Evolutionary conservation across 2,329 filamentous ascomycete species (phyloP).

Genomic region (Neocatenulostroma microsporum): DNA sequence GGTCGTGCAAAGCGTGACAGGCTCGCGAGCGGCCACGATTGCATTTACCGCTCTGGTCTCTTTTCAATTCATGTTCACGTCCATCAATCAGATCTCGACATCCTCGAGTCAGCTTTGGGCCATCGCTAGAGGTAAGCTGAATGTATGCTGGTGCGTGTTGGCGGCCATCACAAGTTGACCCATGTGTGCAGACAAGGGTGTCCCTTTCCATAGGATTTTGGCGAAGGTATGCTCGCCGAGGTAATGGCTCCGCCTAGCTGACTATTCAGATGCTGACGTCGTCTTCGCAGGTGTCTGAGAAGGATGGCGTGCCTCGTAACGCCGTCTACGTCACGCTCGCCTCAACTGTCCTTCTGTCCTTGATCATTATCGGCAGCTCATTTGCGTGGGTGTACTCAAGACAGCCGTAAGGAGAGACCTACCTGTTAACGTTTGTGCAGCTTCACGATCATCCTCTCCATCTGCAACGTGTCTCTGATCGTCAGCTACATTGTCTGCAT

Average conservation of each 20-base stretch:
- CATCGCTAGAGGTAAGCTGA: background rate
- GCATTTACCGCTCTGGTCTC: background rate
- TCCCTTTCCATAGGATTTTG: slow-evolving; percentile 1
- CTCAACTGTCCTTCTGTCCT: background rate
- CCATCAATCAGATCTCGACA: background rate
- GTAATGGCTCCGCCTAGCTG: no score
- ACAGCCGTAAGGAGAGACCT: no score
- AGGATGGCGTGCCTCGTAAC: slow-evolving; percentile 1
- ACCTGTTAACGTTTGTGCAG: no score
- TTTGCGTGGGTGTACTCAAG: no score
- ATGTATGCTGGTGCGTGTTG: background rate
- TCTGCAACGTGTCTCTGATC: background rate
- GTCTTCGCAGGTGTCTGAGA: background rate
- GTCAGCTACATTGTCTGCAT: slow-evolving; percentile 12
- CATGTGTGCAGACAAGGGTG: slow-evolving; percentile 5
- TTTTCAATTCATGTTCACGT: slow-evolving; percentile 3
- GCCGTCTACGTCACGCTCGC: background rate
- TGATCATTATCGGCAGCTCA: slow-evolving; percentile 2
- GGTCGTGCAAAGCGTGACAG: no score
- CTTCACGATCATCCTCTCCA: slow-evolving; percentile 4
- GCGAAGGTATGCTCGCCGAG: background rate
- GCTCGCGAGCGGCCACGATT: slow-evolving; percentile 1
- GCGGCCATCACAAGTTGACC: slow-evolving; percentile 1
- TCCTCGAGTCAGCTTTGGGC: slow-evolving; percentile 2
- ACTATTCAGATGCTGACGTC: no score